Percentiles rank a stretch among this genome's conserved stretches.
These are phyloP conservation scores for Volutella citrinella DNA, from an alignment of 2,329 filamentous ascomycete species.

Conservation along the genomic window DNA sequence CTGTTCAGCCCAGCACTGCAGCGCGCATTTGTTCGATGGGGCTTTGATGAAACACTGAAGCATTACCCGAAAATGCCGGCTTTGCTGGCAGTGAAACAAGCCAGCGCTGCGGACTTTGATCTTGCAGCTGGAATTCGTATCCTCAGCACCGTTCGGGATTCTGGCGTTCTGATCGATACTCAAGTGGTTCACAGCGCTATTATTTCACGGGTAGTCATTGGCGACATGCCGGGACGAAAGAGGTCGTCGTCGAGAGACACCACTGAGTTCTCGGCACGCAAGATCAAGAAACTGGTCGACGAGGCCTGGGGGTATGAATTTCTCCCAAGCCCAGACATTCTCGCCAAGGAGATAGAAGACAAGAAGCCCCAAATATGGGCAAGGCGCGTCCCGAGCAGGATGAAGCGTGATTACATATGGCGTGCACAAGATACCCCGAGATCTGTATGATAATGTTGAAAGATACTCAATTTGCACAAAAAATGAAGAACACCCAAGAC, in stretches of 20 bases:
- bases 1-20: constrained; percentile 43
- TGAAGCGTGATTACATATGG: too few species aligned
- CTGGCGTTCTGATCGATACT: constrained; percentile 33
- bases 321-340: constrained; percentile 19
- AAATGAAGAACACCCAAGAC: constrained; percentile 26
- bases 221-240: constrained; percentile 24
- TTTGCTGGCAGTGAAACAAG: constrained; percentile 7
- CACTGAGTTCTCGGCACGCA: constrained; percentile 27
- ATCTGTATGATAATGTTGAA: too few species aligned
- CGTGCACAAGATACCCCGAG: too few species aligned
- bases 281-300: constrained; percentile 31
- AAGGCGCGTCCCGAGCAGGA: neutral
- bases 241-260: constrained; percentile 28
- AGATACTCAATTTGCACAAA: too few species aligned
- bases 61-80: constrained; percentile 14
- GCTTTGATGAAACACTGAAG: constrained; percentile 38
- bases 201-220: constrained; percentile 28
- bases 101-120: constrained; percentile 25
- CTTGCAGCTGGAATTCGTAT: constrained; percentile 36
- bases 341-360: constrained; percentile 26
- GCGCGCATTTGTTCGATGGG: constrained; percentile 41
- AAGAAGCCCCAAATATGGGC: constrained; percentile 28
- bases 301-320: constrained; percentile 33
- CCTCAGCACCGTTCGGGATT: constrained; percentile 31
- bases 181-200: constrained; percentile 28